Base-by-base conservation (phyloP, 805 yeast genomes). In the Maudiozyma barnettii region DNA sequence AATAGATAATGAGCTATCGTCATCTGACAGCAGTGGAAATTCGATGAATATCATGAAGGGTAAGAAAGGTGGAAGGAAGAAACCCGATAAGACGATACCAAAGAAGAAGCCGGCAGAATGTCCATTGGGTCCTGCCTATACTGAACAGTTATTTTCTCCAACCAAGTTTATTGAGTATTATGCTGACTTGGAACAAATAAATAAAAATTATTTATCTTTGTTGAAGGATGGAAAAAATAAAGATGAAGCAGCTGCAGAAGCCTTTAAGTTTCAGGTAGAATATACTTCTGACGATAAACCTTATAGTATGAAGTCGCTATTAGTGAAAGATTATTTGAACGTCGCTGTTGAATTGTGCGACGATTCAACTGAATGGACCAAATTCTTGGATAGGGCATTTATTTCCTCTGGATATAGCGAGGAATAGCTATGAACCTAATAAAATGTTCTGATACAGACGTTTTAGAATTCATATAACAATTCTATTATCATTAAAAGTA, bases 121-220 rank as follows among this genome's bases (percentile, higher is more conserved):
- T 19, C 71, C 76, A 1, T 61, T 81, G 36, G 96, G 96, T 0
- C 96, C 95, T 2, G 96, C 82, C 0, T 85, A 82, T 60, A 65
- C 67, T 2, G 76, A 81, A 1, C 95, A 86, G 66, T 59, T 79
- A 30, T 84, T 84, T 54, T 72, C 91, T 0, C 95, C 95, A 0
- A 73, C 76, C 37, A 69, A 78, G 50, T 88, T 81, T 64, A 79
- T 79, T 1, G 95, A 85, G 60, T 86, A 82, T 60, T 87, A 69
- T 61, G 74, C 81, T n/a, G 86, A 87, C 61, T 69, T 87, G 50
- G 63, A 69, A 22, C 51, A 64, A 10, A 70, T 79, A 41, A 78
- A 79, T 50, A 51, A 61, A 4, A 59, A 67, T 0, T 67, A 65
- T 38, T 68, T 74, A 52, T 58, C 68, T 33, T 77, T 79, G 48